A percentile compares a stretch with the other conserved stretches of the same genome.
phyloP scores from a whole-genome alignment of 2,329 filamentous ascomycete genomes.

The Chalara sp. region DNA sequence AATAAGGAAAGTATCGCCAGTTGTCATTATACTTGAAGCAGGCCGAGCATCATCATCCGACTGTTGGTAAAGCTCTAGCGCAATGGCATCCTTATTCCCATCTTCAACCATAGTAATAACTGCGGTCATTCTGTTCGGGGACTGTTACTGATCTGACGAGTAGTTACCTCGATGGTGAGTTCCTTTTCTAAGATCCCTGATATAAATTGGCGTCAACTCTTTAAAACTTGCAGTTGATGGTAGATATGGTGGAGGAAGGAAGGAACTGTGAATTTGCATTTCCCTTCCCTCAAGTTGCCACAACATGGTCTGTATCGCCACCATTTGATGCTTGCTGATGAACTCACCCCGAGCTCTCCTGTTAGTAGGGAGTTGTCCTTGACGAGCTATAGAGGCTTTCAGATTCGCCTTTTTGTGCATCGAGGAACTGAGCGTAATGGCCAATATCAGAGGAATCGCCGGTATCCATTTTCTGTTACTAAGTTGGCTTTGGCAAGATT shows the following conservation, averaged over 20 bases:
- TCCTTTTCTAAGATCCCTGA: conserved; percentile 29
- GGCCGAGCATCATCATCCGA: conserved; percentile 29
- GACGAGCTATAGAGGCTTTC: conserved; percentile 1
- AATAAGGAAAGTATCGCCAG: conserved; percentile 32
- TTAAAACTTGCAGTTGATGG: conserved; percentile 1
- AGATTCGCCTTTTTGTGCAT: neutral
- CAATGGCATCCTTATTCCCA: conserved; percentile 14
- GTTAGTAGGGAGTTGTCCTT: conserved; percentile 1
- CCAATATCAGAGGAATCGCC: conserved; percentile 3
- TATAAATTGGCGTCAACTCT: conserved; percentile 13
- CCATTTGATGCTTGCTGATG: neutral
- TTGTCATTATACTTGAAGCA: conserved; percentile 22
- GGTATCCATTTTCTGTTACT: conserved; percentile 2
- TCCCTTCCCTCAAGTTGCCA: neutral
- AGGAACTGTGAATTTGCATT: conserved; percentile 1
- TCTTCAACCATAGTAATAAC: conserved; percentile 24
- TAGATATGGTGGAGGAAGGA: conserved; percentile 4
- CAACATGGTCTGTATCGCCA: neutral
- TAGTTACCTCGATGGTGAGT: conserved; percentile 33
- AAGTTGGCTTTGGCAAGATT: no score
- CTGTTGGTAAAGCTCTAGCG: conserved; percentile 37
- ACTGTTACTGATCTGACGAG: conserved; percentile 13
- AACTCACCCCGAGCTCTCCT: conserved; percentile 1
- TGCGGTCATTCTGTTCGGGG: conserved; percentile 23
- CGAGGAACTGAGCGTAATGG: neutral